Base-by-base conservation (phyloP, 495 filamentous ascomycete genomes). In the Massariosphaeria phaeospora region DNA sequence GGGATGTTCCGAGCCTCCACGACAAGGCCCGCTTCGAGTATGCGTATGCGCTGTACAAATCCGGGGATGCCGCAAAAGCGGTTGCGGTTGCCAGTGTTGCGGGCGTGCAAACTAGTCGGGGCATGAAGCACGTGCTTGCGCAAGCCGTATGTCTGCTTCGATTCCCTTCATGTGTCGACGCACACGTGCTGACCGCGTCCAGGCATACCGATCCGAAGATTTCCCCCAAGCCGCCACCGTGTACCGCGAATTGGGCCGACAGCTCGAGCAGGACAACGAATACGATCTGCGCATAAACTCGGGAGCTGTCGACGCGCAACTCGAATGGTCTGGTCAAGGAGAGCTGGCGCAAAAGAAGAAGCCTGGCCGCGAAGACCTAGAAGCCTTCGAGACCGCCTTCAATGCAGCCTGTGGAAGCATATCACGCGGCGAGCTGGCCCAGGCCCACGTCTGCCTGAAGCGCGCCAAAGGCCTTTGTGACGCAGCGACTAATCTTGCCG, bases 11-110 rank as follows among this genome's bases (percentile, higher is more conserved):
- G 59, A 70, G 67, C 44, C 68, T 96, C 51, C 85, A 85, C 66
- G 73, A 82, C 42, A 68, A 66, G 30, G 91, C 86, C 23, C 63
- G 73, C 10, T 69, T 95, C 38, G 93, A 96, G 71, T 85, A 85
- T 67, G 87, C 89, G 2, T 99, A 99, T 76, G 84, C 86, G 15
- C 75, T 95, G 18, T 99, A 97, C 72, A 96, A 94, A 66, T 77
- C 80, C 10, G 90, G 90, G 23, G 71, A 83, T 34, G 74, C 86
- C n/a, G 74, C 79, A 15, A 80, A 87, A 60, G 91, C 93, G n/a
- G 76, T 73, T 8, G 67, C 76, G 12, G 71, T 79, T 18, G 75
- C 83, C 12, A 75, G 78, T 27, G 64, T 72, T 13, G 74, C 69
- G 6, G 66, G 67, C 48, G n/a, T n/a, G n/a, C n/a, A n/a, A n/a